Evolutionary conservation across 768 basidiomycete species (phyloP), one percentile per base, ranked within the genome.

Genomic region (Hirschioporus abietinus): DNA sequence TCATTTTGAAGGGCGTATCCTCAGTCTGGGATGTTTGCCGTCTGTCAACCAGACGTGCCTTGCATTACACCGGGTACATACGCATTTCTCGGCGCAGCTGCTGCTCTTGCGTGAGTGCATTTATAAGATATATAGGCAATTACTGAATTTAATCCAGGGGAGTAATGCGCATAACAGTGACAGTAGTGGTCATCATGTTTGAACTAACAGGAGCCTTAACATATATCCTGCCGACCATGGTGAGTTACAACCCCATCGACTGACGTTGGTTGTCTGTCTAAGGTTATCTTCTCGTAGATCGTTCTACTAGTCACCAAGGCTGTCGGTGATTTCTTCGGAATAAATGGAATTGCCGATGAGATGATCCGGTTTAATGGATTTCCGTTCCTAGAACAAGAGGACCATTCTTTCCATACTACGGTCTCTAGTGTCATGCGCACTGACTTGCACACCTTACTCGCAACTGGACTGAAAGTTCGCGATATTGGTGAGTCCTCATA

Each of bases 11-110:
- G 95, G 63, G 82, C 93, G 3, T 89, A 94, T 75, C 92, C 91
- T 0, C 79, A 86, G 23, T 91, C 91, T 35, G 92, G 94, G 1
- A 91, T 94, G 65, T 99, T 99, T 74, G 88, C 92, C 0, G 87
- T 90, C 58, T 99, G 97, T 74, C 85, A 87, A 24, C 96, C 95
- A 20, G 92, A 98, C 74, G 85, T 91, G 18, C 96, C 96, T 1
- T 99, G 97, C 70, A 99, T 99, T 72, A 99, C 97, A 0, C 96
- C 97, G 0, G 97, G 97, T 23, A 98, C 96, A 9, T 99, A 99
- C 77, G 97, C 97, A 1, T 94, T 99, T 73, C 83, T 99, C 15
- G 97, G 97, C 7, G 97, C 97, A 1, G 97, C 97, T 3, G 97
- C 97, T 7, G 92, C 95, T 17, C 80, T 99, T 58, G 95, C 92